Evolutionary conservation across 1,139 yeast species (phyloP), one percentile per base, ranked within the genome.

Genomic region (Meyerozyma guilliermondii): DNA sequence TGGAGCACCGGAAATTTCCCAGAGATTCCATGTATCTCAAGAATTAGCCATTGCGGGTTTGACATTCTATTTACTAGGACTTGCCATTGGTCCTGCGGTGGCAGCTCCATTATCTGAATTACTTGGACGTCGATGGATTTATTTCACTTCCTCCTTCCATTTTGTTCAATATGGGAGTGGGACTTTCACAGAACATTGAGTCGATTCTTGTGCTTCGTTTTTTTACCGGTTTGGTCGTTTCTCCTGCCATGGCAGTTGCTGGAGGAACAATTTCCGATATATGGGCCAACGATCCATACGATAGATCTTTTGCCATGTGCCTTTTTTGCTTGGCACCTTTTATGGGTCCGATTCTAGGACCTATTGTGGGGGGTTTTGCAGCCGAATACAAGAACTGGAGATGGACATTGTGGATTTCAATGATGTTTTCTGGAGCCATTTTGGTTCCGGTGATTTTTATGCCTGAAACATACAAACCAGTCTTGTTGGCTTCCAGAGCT

Each of bases 181-280:
- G 87, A 11, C 66, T 83, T 45, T 66, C 87, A 1, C 60, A 68
- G 24, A 76, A 82, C 49, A 79, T 83, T 47, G 63, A 76, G 42
- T 68, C 77, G 23, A 68, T 86, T 34, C 66, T 87, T 39, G 83
- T 87, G 2, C 65, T 87, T 41, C 71, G 97, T 51, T 86, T 88
- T 59, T 78, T 89, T 51, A 76, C 89, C 31, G 97, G 97, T 3
- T 70, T 84, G 28, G 72, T 85, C 44, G 87, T 94, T 0, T 80
- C 92, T 4, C 96, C 96, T 5, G 89, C 95, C 0, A 71, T 89
- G 57, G 82, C 95, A 4, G 80, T 87, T 50, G 96, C 92, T 10
- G 94, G 91, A 45, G 97, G 96, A 45, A 80, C 95, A 3, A 76
- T 88, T 47, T 74, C 84, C 45, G 97, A 89, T 62, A 64, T 83